Evolutionary conservation across 148 eudicot species (phyloP).

Genomic region (Rhododendron williamsianum): DNA sequence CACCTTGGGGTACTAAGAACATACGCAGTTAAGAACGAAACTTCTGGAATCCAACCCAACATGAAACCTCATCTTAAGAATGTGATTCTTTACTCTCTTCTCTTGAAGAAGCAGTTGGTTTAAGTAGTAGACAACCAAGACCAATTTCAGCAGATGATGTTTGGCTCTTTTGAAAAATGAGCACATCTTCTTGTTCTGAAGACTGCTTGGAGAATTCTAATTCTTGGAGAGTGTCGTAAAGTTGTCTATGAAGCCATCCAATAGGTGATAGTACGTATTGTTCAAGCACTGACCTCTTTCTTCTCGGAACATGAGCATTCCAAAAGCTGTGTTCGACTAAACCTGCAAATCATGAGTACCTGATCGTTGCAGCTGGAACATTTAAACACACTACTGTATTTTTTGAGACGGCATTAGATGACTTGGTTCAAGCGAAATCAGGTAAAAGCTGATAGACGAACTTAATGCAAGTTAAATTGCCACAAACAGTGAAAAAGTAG

Average conservation of each 20-base stretch:
- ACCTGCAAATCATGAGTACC: slow-evolving; percentile 8
- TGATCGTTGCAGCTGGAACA: not conserved
- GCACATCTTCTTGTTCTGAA: slow-evolving; percentile 8
- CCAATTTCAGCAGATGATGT: slow-evolving; percentile 6
- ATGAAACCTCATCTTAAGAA: not conserved
- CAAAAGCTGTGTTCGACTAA: slow-evolving; percentile 1
- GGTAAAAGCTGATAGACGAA: not conserved
- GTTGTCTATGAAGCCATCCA: slow-evolving; percentile 15
- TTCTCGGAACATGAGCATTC: slow-evolving; percentile 3
- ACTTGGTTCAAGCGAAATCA: not conserved
- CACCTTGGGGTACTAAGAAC: not conserved
- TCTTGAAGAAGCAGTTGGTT: slow-evolving; percentile 4
- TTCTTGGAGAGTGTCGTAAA: slow-evolving; percentile 7
- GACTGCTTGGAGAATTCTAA: slow-evolving; percentile 6
- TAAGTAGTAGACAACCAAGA: slow-evolving; percentile 12
- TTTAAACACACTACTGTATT: not conserved
- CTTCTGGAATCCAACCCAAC: not conserved
- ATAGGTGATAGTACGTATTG: slow-evolving; percentile 2
- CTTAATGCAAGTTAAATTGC: not conserved
- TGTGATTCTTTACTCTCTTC: not conserved
- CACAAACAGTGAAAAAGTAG: not conserved
- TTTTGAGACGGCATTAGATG: not conserved
- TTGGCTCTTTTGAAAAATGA: not conserved
- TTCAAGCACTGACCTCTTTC: slow-evolving; percentile 12
- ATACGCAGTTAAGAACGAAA: not conserved